Percentiles rank a stretch among this genome's conserved stretches.
These are phyloP conservation scores for Pelagophyceae sp. DNA, from an alignment of 352 stramenopile species.

Conservation along the genomic window DNA sequence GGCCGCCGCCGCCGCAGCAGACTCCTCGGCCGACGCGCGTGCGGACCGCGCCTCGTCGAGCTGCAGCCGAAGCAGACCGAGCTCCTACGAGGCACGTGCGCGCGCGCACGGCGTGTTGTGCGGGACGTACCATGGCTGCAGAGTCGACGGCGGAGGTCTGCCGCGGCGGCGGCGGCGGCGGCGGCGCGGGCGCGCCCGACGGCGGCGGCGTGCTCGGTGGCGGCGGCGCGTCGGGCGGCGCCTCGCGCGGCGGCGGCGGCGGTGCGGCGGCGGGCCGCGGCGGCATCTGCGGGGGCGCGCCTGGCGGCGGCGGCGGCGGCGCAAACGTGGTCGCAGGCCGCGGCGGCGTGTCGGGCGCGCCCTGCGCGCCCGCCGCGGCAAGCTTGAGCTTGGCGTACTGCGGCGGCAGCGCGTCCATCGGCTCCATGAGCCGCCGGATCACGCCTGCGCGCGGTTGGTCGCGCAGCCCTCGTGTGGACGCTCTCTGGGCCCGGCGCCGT, in stretches of 20 bases:
- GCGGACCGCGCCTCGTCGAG: background rate
- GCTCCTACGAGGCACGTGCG: too few species aligned
- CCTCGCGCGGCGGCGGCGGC: too few species aligned
- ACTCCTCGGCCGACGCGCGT: background rate
- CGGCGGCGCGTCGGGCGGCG: background rate
- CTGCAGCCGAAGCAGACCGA: background rate
- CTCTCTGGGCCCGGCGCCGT: too few species aligned
- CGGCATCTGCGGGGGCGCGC: background rate
- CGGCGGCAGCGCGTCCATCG: background rate
- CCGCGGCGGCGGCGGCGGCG: background rate
- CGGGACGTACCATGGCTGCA: too few species aligned
- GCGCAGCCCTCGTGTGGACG: too few species aligned
- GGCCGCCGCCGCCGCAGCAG: background rate
- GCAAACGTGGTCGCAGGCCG: background rate
- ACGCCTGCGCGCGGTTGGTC: too few species aligned
- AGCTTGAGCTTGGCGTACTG: conserved; percentile 1
- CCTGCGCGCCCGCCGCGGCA: background rate
- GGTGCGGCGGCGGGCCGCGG: background rate
- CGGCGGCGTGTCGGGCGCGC: background rate
- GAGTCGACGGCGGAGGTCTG: too few species aligned
- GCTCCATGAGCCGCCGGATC: conserved; percentile 2
- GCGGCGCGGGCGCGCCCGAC: background rate
- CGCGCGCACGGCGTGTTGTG: background rate
- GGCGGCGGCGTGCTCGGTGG: background rate
- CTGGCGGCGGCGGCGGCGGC: background rate